Percentiles rank a stretch among this genome's conserved stretches.
phyloP scores from a whole-genome alignment of 257 asterid genomes.

The Solanum corneliomulleri region DNA sequence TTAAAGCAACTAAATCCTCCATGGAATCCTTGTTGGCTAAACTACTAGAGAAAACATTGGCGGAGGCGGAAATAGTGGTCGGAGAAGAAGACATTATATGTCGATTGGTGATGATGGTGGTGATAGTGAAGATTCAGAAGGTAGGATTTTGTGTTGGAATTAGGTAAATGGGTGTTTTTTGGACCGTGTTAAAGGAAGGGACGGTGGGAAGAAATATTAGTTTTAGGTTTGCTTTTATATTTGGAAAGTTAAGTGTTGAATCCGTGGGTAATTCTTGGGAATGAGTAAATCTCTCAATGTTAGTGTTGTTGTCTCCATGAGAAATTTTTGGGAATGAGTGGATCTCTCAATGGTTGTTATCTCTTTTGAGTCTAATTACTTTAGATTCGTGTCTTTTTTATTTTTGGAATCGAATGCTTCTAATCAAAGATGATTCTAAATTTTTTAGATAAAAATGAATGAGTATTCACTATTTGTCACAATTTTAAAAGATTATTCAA shows the following conservation, averaged over 20 bases:
- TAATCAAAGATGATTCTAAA: neutral
- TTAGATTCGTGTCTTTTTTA: neutral
- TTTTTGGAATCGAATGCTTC: neutral
- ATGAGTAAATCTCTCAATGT: neutral
- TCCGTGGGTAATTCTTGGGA: neutral
- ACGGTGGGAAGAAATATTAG: neutral
- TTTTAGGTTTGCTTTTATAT: neutral
- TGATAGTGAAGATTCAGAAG: neutral
- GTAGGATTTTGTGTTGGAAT: neutral
- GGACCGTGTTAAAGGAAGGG: neutral
- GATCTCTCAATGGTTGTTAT: neutral
- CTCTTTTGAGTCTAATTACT: neutral
- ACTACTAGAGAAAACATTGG: neutral
- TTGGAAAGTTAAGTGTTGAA: neutral
- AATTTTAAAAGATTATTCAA: neutral
- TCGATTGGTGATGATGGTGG: neutral
- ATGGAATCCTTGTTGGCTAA: slow-evolving; percentile 12
- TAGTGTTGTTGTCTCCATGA: neutral
- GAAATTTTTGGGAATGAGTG: neutral
- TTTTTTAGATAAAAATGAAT: neutral
- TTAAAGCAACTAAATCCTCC: slow-evolving; percentile 48
- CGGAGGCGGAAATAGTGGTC: neutral
- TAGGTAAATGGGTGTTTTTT: neutral
- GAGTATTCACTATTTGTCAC: neutral
- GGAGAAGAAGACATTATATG: neutral